Evolutionary conservation across 352 stramenopile genomes (phyloP).

Genomic region (Phytophthora pluvialis): DNA sequence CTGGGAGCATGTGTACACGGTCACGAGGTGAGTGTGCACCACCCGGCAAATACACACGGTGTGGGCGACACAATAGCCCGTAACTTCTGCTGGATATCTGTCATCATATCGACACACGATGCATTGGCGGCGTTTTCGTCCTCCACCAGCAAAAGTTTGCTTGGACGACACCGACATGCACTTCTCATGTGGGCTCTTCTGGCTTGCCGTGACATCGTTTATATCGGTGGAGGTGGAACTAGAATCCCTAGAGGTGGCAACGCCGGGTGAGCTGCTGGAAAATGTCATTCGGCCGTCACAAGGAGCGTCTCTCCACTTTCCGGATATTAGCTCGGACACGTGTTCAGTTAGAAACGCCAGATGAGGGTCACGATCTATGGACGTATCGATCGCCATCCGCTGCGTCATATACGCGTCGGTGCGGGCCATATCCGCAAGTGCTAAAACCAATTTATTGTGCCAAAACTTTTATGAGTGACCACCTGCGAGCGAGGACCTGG

Average conservation of each 20-base stretch:
- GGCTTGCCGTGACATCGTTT: background rate
- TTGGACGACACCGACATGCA: background rate
- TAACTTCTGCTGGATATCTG: slow-evolving; percentile 2
- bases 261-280: background rate
- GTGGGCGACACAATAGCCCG: background rate
- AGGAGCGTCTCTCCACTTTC: background rate
- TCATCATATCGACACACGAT: background rate
- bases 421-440: background rate
- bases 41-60: background rate
- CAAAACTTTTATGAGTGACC: background rate
- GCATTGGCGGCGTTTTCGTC: background rate
- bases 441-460: background rate
- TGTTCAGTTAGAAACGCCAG: background rate
- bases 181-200: background rate
- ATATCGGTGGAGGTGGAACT: no score
- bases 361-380: background rate
- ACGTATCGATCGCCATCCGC: background rate
- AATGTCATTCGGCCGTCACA: no score
- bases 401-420: background rate
- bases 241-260: no score
- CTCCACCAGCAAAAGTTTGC: background rate
- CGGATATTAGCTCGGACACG: background rate
- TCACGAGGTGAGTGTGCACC: background rate
- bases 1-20: background rate
- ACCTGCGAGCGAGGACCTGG: background rate